These are phyloP conservation scores for Cladosporium sp. DNA, from an alignment of 2,329 filamentous ascomycete species.

Conservation along the genomic window DNA sequence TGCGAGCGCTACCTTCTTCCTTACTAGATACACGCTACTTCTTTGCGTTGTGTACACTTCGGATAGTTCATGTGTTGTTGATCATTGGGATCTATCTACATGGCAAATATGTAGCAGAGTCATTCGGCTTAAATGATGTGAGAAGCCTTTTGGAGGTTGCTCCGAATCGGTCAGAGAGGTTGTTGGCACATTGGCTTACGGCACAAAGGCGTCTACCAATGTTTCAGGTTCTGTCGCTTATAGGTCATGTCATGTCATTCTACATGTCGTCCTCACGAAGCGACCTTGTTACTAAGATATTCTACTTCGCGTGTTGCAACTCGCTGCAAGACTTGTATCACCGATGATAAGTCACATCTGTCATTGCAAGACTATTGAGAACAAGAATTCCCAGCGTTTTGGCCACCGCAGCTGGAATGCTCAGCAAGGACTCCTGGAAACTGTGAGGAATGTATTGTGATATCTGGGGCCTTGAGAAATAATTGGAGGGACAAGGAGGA, in stretches of 20 bases:
- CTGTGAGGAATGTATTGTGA: background rate
- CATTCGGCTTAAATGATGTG: background rate
- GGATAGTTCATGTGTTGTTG: background rate
- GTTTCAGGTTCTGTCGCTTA: background rate
- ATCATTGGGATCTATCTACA: background rate
- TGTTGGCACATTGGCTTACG: background rate
- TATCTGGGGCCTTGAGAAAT: background rate
- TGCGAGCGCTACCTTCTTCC: background rate
- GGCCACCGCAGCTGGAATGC: background rate
- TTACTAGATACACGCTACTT: background rate
- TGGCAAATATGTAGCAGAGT: background rate
- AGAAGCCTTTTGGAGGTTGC: background rate
- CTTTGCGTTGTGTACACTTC: background rate
- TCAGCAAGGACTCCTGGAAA: background rate
- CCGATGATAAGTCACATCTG: background rate
- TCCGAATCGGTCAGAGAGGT: background rate
- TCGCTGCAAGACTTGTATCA: background rate
- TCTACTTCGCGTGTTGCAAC: background rate
- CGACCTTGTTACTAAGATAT: background rate
- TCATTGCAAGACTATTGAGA: background rate
- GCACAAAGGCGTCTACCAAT: background rate
- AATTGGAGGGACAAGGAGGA: background rate
- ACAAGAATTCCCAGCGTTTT: background rate
- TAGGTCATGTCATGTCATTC: background rate
- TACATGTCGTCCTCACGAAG: background rate